Percentiles rank a stretch among this genome's conserved stretches.
phyloP scores from a whole-genome alignment of 768 basidiomycete genomes.

The Agaricus sinodeliciosus region DNA sequence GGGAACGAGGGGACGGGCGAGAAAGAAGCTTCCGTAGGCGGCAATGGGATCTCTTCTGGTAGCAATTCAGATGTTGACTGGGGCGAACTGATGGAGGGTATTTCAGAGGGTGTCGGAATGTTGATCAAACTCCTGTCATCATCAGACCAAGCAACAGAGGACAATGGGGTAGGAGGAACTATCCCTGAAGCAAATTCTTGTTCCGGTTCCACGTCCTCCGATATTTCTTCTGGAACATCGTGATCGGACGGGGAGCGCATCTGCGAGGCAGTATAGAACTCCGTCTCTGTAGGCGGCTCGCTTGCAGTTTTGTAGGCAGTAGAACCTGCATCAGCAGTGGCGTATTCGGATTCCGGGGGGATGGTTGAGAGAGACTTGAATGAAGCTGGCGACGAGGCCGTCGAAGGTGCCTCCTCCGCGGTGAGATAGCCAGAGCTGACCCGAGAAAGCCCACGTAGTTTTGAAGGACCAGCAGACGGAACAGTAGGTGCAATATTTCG shows the following conservation, averaged over 20 bases:
- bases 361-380: constrained; percentile 27
- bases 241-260: constrained; percentile 4
- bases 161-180: constrained; percentile 2
- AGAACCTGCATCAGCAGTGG: constrained; percentile 32
- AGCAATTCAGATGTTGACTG: constrained; percentile 19
- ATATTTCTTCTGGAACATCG: constrained; percentile 17
- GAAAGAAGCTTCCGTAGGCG: constrained; percentile 14
- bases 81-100: constrained; percentile 25
- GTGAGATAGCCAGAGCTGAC: constrained; percentile 48
- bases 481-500: constrained; percentile 27
- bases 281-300: constrained; percentile 25
- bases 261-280: constrained; percentile 44
- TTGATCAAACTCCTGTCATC: constrained; percentile 14
- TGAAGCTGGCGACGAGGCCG: constrained; percentile 21
- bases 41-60: constrained; percentile 22
- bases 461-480: constrained; percentile 24
- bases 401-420: constrained; percentile 27
- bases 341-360: constrained; percentile 29
- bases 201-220: constrained; percentile 14
- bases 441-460: constrained; percentile 38
- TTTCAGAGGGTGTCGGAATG: constrained; percentile 19
- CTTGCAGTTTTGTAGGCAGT: constrained; percentile 30
- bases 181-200: not conserved
- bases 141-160: constrained; percentile 4
- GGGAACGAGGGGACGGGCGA: constrained; percentile 16